Base-by-base conservation (phyloP, 176 grass and related monocot genomes). In the Zoysia pacifica region DNA sequence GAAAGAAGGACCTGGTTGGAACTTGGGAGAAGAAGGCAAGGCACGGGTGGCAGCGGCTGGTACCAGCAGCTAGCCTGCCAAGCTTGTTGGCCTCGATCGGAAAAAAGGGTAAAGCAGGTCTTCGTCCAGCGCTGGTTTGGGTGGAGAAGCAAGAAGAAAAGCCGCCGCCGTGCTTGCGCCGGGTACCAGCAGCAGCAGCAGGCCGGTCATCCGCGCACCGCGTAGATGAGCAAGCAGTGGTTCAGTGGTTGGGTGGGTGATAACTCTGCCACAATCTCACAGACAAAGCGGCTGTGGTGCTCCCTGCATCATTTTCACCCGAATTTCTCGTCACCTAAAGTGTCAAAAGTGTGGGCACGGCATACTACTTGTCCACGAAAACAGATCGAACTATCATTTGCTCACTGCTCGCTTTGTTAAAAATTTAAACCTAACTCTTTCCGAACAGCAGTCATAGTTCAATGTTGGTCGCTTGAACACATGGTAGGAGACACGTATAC, bases 1-100 rank as follows among this genome's bases (percentile, higher is more conserved):
- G 71, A 69, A 84, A 89, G 67, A 84, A 9, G 7, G 18, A 19
- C 69, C 81, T 74, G 54, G 52, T 16, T 80, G 65, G 81, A 84
- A 80, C 58, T 43, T 79, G 37, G 80, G 59, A 66, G 36, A 43
- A 49, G 38, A 44, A 44, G 38, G 16, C 28, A 28, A 28, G 28
- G 28, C 28, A 14, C 14, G 11, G 37, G 7, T 9, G 16, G 7
- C 12, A 7, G 28, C 12, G 9, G 14, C 9, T 14, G 6, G 2
- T 15, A 55, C 52, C 15, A 55, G 52, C 44, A 65, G 11, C 56
- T 35, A 65, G 11, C 56, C 74, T 46, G 52, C 42, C 62, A 66
- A 54, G 37, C 63, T 54, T 62, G 14, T 14, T 18, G 52, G 52
- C 52, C 52, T 53, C 8, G 11, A 7, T 49, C 11, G 36, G 60